Percentiles rank a stretch among this genome's conserved stretches.
phyloP scores from a whole-genome alignment of 2,329 filamentous ascomycete genomes.

The Calonectria honghensis region DNA sequence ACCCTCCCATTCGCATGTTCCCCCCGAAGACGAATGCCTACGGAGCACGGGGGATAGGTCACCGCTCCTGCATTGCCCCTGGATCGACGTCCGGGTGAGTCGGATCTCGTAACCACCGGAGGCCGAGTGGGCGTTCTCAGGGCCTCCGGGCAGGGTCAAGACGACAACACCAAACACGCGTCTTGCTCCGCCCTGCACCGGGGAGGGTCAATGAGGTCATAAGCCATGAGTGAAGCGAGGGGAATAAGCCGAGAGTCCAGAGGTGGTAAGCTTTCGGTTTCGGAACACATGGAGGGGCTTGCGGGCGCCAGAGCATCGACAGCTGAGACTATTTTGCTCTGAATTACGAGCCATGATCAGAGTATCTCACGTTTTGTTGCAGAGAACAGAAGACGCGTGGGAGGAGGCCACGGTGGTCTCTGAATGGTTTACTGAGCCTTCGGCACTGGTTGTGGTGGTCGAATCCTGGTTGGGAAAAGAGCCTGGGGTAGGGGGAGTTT shows the following conservation, averaged over 20 bases:
- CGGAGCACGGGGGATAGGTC: conserved; percentile 16
- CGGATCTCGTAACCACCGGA: conserved; percentile 29
- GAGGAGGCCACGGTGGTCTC: conserved; percentile 1
- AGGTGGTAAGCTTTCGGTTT: conserved; percentile 31
- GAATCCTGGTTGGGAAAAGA: conserved; percentile 20
- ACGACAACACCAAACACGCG: conserved; percentile 21
- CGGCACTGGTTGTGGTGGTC: conserved; percentile 10
- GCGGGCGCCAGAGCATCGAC: not conserved
- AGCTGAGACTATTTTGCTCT: not conserved
- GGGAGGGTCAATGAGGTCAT: conserved; percentile 41
- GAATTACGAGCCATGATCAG: not conserved
- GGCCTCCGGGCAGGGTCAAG: not conserved
- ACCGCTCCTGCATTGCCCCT: conserved; percentile 29
- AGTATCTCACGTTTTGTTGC: not conserved
- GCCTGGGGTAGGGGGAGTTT: conserved; percentile 26
- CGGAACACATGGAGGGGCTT: conserved; percentile 9
- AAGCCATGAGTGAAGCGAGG: conserved; percentile 17
- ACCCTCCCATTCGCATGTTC: conserved; percentile 16
- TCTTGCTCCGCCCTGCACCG: conserved; percentile 15
- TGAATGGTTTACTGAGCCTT: conserved; percentile 17
- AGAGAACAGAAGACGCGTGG: not conserved
- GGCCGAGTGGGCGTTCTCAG: conserved; percentile 4
- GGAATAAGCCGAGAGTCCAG: conserved; percentile 22
- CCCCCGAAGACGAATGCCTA: conserved; percentile 1
- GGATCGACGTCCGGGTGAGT: conserved; percentile 32